Base-by-base conservation (phyloP, 108 stramenopile genomes). In the Fragilaria radians region DNA sequence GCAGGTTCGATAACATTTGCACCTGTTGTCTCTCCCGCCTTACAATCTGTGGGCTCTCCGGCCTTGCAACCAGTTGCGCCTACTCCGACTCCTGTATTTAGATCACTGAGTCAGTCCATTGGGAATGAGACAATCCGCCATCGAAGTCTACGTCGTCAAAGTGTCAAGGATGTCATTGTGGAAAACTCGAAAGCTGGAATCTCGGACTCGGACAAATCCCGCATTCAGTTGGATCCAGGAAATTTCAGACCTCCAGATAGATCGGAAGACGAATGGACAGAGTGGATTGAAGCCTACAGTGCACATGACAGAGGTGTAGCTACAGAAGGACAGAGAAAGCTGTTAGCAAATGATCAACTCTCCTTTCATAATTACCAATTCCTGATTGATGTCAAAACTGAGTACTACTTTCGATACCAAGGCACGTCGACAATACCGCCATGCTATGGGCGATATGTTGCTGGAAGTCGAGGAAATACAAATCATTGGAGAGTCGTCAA, bases 321-420 rank as follows among this genome's bases (percentile, higher is more conserved):
- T 28, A 53, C 26, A 27, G 18, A 1, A 18, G 52, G 3, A 53
- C 32, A 36, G 29, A 9, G 23, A 7, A 25, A 51, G 7, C 19
- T 25, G 24, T 19, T 51, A 7, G n/a, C 5, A 7, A 51, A 25
- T 21, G n/a, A 24, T 21, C 23, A 51, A 9, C 19, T 24, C 9
- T 25, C 23, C 50, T 24, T 24, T 25, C 50, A 51, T 50, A 57
- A 9, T 25, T 50, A 50, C 49, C 49, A 50, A 19, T 50, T 19
- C 17, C 30, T 58, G 9, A 26, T 32, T 18, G 58, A 48, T 11
- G 66, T 68, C 61, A 60, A 63, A 34, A 71, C 73, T 4, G 74
- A 80, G 45, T 76, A 81, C 34, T 81, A 81, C 57, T 73, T 55
- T 65, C 74, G 80, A 25, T 81, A 76, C 49, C 63, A 71, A 28